Percentiles rank a stretch among this genome's conserved stretches.
phyloP scores from a whole-genome alignment of 208 protist genomes.

The Leishmania mexicana region DNA sequence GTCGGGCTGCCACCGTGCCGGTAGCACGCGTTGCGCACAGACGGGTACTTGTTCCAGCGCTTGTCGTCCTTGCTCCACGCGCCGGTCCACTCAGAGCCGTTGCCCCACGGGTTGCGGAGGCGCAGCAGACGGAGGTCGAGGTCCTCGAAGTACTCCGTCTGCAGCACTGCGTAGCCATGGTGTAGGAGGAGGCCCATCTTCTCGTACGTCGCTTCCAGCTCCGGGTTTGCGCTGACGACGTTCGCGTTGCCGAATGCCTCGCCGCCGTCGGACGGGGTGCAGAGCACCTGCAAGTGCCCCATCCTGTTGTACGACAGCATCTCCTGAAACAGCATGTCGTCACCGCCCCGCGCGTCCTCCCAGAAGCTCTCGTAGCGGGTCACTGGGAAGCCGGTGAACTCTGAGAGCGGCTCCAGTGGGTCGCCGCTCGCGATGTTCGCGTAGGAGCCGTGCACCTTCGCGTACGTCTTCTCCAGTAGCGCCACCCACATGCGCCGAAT shows the following conservation, averaged over 20 bases:
- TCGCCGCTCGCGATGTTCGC: slow-evolving; percentile 82
- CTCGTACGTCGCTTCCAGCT: slow-evolving; percentile 58
- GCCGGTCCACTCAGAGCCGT: slow-evolving; percentile 67
- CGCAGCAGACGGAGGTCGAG: slow-evolving; percentile 67
- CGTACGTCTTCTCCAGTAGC: slow-evolving; percentile 89
- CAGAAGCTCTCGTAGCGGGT: slow-evolving; percentile 66
- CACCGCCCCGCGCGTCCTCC: slow-evolving; percentile 42
- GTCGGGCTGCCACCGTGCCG: slow-evolving; percentile 35
- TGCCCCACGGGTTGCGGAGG: slow-evolving; percentile 80
- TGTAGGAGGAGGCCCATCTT: slow-evolving; percentile 61
- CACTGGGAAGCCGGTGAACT: slow-evolving; percentile 81
- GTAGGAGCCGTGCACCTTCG: slow-evolving; percentile 85
- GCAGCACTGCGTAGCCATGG: slow-evolving; percentile 70
- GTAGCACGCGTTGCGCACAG: slow-evolving; percentile 52
- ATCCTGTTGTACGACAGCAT: slow-evolving; percentile 45
- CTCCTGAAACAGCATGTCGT: slow-evolving; percentile 60
- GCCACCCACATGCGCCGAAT: slow-evolving; percentile 82
- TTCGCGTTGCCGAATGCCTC: slow-evolving; percentile 44
- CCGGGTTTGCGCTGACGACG: slow-evolving; percentile 35
- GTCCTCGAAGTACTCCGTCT: slow-evolving; percentile 53
- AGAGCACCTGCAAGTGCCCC: slow-evolving; percentile 68
- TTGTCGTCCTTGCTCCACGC: slow-evolving; percentile 62
- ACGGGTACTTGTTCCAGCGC: slow-evolving; percentile 74
- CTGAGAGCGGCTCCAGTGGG: slow-evolving; percentile 66
- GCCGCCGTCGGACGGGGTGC: slow-evolving; percentile 57